Base-by-base conservation (phyloP, 2,329 filamentous ascomycete species). In the Fusarium illudens region DNA sequence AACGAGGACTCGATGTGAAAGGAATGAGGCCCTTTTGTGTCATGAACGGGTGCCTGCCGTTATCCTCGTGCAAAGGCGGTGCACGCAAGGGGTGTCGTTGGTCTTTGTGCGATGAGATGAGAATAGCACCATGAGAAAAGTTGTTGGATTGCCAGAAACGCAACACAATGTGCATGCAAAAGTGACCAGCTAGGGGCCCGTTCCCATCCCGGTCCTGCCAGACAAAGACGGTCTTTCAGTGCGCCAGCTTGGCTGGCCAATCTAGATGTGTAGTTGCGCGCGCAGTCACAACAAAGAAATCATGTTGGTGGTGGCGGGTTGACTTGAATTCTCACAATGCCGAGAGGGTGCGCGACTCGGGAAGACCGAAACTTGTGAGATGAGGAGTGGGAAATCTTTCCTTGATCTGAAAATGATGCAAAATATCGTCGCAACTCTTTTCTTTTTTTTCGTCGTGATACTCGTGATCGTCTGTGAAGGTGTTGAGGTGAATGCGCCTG, bases 401-500 rank as follows among this genome's bases (percentile, higher is more conserved):
- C 42, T 19, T 22, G 19, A 15, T 33, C 32, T 10, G n/a, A 55
- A 60, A 52, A 53, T 29, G 44, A 50, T 52, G 42, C 53, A 30
- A 49, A 48, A 48, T 60, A 15, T 20, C 39, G 37, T n/a, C 27
- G 19, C 49, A 29, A 19, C 20, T 48, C 36, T 29, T 49, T 59
- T 39, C 46, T 49, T 59, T 59, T 51, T 58, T 55, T 70, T 65
- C 58, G 67, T 64, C 59, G 56, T 62, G 64, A 65, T 66, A 56
- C 56, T 67, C 51, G 56, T 58, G 68, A 70, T 67, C 69, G 69
- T 68, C 61, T 66, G 67, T 62, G 71, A 63, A 64, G 50, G 60
- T 74, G 71, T 68, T 72, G 73, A 65, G 60, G 71, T 68, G 72
- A 73, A 70, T 30, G 64, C 58, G 61, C 63, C 46, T 27, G 17